Evolutionary conservation across 495 filamentous ascomycete species (phyloP).

Genomic region (Penicillium bovifimosum): DNA sequence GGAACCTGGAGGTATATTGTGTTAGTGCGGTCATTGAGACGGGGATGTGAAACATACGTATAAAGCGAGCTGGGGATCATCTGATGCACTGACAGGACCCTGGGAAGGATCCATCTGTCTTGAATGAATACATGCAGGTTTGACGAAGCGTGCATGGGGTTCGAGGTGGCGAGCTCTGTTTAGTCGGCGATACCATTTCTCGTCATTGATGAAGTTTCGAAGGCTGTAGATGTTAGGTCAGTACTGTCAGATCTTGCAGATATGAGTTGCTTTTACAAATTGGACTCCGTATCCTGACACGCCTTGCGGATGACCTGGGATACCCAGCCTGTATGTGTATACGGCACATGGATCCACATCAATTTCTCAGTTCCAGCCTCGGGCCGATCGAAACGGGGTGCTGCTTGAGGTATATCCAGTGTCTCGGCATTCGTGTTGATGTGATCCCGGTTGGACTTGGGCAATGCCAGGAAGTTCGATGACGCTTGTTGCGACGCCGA

Average conservation of each 20-base stretch:
- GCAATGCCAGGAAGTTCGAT: conserved; percentile 24
- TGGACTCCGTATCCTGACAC: conserved; percentile 20
- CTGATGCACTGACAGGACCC: conserved; percentile 13
- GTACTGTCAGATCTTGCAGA: neutral
- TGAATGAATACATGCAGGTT: conserved; percentile 34
- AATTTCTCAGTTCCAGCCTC: conserved; percentile 45
- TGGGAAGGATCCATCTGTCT: conserved; percentile 28
- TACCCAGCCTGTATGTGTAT: conserved; percentile 62
- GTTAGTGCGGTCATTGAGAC: neutral
- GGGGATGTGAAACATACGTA: conserved; percentile 34
- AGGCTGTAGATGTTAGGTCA: conserved; percentile 30
- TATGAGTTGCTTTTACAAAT: conserved; percentile 19
- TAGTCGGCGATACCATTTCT: conserved; percentile 43
- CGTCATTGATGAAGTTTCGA: conserved; percentile 43
- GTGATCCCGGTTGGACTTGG: conserved; percentile 21
- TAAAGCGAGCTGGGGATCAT: conserved; percentile 34
- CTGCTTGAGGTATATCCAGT: conserved; percentile 25
- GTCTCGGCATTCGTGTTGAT: conserved; percentile 18
- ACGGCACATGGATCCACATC: conserved; percentile 63
- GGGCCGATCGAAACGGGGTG: conserved; percentile 37
- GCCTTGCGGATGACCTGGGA: conserved; percentile 29
- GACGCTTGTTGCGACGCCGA: conserved; percentile 19
- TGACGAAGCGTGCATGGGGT: conserved; percentile 42
- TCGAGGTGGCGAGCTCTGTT: conserved; percentile 43
- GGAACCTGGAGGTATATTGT: conserved; percentile 10